Evolutionary conservation across 2,329 filamentous ascomycete genomes (phyloP), one percentile per base, ranked within the genome.

Genomic region (Neopestalotiopsis clavispora): DNA sequence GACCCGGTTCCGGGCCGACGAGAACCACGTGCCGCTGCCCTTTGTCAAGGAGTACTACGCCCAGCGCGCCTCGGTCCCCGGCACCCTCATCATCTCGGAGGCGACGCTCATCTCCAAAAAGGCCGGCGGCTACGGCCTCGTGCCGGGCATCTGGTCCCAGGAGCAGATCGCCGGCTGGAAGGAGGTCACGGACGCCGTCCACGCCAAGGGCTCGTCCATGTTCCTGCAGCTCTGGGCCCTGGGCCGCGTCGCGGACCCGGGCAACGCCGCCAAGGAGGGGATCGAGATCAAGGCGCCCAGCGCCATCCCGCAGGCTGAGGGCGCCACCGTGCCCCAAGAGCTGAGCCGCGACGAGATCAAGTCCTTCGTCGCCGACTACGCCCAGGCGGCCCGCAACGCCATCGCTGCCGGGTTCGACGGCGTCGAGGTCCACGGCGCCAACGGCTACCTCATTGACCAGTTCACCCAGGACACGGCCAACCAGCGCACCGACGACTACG

Each of bases 141-240:
- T 84, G 3, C 87, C 88, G 0, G 86, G 86, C 32, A 87, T 90
- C 75, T 89, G 81, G 72, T 84, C 76, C 67, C 77, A 82, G 3
- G 80, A 79, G 45, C 87, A 89, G 72, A 81, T 88, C 65, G 80
- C 80, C 2, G 85, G 80, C 0, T 91, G 89, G 89, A 85, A 83
- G 68, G 78, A 82, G 58, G 79, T 90, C 67, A 88, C 86, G 2
- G 84, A 87, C 67, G 85, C 84, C 1, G 88, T 91, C 2, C 89
- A 91, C 77, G 80, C 80, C 42, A 87, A 88, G 74, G 85, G 86
- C 38, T 82, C 82, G 49, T 86, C 83, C 74, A 89, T 92, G 65
- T 91, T 84, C 78, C 77, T 84, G 1, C 91, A 93, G 74, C 81
- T 93, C 0, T 92, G 89, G 84, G 85, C 84, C 0, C 80, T 89